Base-by-base conservation (phyloP, 257 asterid genomes). In the Apocynum venetum region DNA sequence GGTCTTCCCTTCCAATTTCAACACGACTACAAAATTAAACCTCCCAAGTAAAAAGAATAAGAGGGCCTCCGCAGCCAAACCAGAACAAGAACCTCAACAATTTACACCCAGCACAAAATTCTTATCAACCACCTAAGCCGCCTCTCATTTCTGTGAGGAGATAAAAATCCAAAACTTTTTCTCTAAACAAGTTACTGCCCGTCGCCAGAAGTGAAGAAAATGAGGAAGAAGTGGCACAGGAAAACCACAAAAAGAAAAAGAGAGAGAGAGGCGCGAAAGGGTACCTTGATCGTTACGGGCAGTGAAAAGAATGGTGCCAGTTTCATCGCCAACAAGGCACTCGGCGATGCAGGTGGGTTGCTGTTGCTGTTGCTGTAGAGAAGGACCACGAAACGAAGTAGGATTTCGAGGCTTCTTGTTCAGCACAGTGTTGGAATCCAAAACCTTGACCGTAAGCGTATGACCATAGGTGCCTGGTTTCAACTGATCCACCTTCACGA, bases 221-320 rank as follows among this genome's bases (percentile, higher is more conserved):
- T 14, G 2, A 46, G 4, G 25, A 67, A 44, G 40, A 2, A 6
- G 49, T 3, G 43, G 19, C 46, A 53, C 52, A 35, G 6, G 17
- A 56, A 74, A 49, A 20, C 71, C 17, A 46, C 7, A 8, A 46
- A 40, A 38, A 35, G 20, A 8, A 31, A 36, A 60, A 77, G 43
- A 40, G 20, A 9, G 43, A 57, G 56, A 78, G 67, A 82, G 38
- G 43, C 51, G 65, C 3, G 64, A 14, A 14, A 47, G 44, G 35
- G 17, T 46, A 89, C 96, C 95, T 89, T 88, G 97, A 11, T 90
- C 91, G 35, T 92, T 90, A 61, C 97, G 91, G 57, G 97, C 96
- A 82, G 97, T 89, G 76, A 92, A 91, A 83, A 92, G 94, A 55
- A 92, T 88, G 59, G 93, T 80, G 57, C 89, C 97, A 8, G 97